Conservation (phyloP, 2,329 filamentous ascomycete species). For the Periconia macrospinosa region DNA sequence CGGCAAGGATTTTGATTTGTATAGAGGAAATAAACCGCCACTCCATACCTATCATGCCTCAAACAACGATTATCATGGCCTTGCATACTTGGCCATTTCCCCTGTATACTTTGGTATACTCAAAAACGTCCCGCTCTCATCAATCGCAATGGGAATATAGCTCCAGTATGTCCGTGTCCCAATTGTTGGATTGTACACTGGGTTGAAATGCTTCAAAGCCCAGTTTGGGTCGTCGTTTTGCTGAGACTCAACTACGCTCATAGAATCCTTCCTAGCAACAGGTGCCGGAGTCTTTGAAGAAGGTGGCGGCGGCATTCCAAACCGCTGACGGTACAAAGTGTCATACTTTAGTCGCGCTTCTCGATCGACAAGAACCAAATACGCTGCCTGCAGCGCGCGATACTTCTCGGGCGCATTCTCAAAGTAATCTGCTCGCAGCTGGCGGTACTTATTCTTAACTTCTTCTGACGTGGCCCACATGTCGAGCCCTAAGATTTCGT, state of each 20-base stretch:
- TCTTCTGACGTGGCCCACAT: constrained; percentile 30
- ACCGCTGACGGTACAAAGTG: constrained; percentile 15
- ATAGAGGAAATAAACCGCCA: no score
- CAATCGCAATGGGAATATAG: background rate
- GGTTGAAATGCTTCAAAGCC: background rate
- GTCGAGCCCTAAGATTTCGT: constrained; percentile 29
- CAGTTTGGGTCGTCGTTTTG: background rate
- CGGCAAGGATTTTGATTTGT: no score
- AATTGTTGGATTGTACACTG: background rate
- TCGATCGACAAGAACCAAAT: constrained; percentile 30
- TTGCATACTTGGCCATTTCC: no score
- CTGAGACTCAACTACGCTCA: no score
- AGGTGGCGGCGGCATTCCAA: constrained; percentile 10
- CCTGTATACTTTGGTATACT: no score
- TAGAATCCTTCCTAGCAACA: no score
- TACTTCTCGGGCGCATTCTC: constrained; percentile 31
- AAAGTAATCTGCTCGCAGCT: constrained; percentile 33
- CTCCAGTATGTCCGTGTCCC: background rate
- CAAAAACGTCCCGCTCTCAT: no score
- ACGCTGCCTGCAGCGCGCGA: constrained; percentile 31
- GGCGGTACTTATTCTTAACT: constrained; percentile 30
- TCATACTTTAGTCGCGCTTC: constrained; percentile 34
- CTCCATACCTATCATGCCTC: no score
- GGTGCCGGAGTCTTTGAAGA: background rate
- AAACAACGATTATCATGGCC: no score